Conservation (phyloP, 805 yeast genomes). For the Cyberlindnera subsufficiens region DNA sequence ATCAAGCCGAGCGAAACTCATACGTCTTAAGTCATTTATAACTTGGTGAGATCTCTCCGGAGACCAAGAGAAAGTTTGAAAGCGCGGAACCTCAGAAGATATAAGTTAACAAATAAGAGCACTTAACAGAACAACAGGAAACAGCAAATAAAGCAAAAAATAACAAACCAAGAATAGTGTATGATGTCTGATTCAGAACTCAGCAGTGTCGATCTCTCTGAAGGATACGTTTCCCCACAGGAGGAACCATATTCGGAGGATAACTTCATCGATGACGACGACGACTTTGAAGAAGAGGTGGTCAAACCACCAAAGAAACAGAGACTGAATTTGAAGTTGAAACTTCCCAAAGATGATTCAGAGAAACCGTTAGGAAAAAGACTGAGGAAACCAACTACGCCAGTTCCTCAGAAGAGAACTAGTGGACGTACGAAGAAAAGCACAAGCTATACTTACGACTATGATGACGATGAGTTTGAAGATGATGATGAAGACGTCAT, state of each 20-base stretch:
- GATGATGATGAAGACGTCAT: slow-evolving; percentile 23
- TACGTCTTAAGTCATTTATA: too few species aligned
- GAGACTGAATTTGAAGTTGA: slow-evolving; percentile 15
- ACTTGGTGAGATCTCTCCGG: too few species aligned
- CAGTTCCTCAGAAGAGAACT: slow-evolving; percentile 1
- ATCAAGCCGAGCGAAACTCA: too few species aligned
- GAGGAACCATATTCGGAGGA: slow-evolving; percentile 3
- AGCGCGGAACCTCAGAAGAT: too few species aligned
- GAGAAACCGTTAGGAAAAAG: slow-evolving; percentile 3
- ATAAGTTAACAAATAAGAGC: not conserved
- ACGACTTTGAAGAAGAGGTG: slow-evolving; percentile 13
- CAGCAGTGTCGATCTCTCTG: slow-evolving; percentile 7
- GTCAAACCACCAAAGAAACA: slow-evolving; percentile 6
- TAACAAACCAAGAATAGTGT: not conserved
- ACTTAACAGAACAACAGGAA: not conserved
- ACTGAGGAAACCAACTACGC: slow-evolving; percentile 1
- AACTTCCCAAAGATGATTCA: slow-evolving; percentile 3
- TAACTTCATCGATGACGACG: slow-evolving; percentile 9
- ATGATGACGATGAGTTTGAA: slow-evolving; percentile 21
- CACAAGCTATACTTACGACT: slow-evolving; percentile 14
- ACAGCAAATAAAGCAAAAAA: not conserved
- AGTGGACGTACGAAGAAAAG: slow-evolving; percentile 1
- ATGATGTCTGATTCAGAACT: slow-evolving; percentile 17
- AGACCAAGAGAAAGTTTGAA: too few species aligned
- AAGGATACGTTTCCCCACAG: slow-evolving; percentile 2